phyloP scores from a whole-genome alignment of 441 rosid species.

The Populus hybrid region DNA sequence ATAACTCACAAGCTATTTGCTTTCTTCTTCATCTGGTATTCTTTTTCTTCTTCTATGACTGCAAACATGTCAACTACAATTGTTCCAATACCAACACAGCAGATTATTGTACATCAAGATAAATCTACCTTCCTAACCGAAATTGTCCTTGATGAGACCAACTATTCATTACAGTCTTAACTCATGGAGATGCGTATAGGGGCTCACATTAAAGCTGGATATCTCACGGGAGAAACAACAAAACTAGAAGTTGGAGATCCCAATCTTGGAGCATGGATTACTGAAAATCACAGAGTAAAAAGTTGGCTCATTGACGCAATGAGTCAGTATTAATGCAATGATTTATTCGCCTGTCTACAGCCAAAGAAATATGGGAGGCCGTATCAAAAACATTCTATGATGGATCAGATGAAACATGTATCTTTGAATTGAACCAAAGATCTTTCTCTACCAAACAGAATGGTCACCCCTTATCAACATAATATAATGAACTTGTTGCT shows the following conservation, averaged over 20 bases:
- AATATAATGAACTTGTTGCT: not conserved
- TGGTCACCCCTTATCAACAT: not conserved
- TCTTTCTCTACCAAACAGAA: not conserved
- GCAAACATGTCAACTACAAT: not conserved
- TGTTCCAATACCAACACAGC: not conserved
- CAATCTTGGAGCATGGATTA: not conserved
- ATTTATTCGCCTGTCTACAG: not conserved
- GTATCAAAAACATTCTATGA: not conserved
- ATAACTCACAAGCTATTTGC: too few species aligned
- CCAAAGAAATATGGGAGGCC: not conserved
- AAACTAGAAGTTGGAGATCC: not conserved
- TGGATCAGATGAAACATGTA: not conserved
- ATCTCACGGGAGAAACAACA: not conserved
- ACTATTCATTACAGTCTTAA: not conserved
- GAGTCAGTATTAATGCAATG: not conserved
- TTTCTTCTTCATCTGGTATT: too few species aligned
- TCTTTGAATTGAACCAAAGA: not conserved
- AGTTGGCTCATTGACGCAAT: not conserved
- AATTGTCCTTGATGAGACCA: not conserved
- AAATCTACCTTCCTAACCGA: not conserved
- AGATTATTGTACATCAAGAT: constrained; percentile 3
- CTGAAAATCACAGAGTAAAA: not conserved
- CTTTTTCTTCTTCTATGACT: too few species aligned
- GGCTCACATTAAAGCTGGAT: not conserved
- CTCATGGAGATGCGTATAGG: constrained; percentile 13